phyloP scores from a whole-genome alignment of 1,139 yeast species.

The Scheffersomyces cryptocercus region DNA sequence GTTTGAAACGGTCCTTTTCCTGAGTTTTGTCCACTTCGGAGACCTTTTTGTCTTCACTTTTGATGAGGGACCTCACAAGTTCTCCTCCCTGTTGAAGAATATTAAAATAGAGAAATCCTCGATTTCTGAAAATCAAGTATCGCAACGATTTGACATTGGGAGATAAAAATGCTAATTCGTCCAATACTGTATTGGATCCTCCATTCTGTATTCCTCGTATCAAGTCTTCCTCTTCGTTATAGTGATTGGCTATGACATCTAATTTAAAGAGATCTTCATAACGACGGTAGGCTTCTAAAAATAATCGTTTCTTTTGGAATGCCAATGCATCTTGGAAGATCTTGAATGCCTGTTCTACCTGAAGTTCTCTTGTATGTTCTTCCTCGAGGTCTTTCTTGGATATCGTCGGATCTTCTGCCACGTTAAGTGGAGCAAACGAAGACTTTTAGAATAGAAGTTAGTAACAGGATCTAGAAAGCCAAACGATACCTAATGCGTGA shows the following conservation, averaged over 20 bases:
- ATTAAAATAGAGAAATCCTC: conserved; percentile 71
- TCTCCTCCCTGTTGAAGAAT: conserved; percentile 27
- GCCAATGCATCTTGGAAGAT: conserved; percentile 70
- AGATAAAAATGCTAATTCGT: conserved; percentile 52
- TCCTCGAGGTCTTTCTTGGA: conserved; percentile 63
- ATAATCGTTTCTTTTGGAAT: conserved; percentile 53
- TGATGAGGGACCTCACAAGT: conserved; percentile 2
- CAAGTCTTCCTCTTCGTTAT: conserved; percentile 41
- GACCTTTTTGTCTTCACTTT: conserved; percentile 13
- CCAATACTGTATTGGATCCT: conserved; percentile 26
- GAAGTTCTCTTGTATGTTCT: conserved; percentile 84
- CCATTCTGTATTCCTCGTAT: conserved; percentile 46
- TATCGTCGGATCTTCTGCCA: conserved; percentile 64
- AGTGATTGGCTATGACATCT: conserved; percentile 61
- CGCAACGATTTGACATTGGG: conserved; percentile 75
- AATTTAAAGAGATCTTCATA: conserved; percentile 68
- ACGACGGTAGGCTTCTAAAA: conserved; percentile 49
- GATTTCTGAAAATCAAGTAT: conserved; percentile 75
- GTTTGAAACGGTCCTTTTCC: conserved; percentile 11
- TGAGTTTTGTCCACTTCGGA: conserved; percentile 17
- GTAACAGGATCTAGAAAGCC: too few species aligned
- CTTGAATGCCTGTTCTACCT: conserved; percentile 85
- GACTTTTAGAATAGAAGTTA: conserved; percentile 37
- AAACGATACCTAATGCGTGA: too few species aligned
- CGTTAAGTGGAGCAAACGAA: conserved; percentile 77